A percentile compares a stretch with the other conserved stretches of the same genome.
These are phyloP conservation scores for Penicillium verhagenii DNA, from an alignment of 495 filamentous ascomycete genomes.

Conservation along the genomic window DNA sequence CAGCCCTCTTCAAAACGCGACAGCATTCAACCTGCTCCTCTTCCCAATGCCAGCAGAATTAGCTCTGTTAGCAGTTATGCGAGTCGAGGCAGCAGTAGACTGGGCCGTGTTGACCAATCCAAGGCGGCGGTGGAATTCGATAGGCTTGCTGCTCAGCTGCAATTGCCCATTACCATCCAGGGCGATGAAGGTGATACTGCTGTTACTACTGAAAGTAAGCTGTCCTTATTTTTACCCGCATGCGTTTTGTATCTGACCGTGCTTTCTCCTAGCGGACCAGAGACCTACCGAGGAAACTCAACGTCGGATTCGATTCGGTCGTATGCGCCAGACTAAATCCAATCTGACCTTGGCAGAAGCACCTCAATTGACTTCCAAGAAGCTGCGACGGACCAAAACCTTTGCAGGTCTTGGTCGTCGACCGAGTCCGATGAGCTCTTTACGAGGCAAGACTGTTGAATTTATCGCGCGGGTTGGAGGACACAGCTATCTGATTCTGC, in stretches of 20 bases:
- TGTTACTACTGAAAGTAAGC: conserved; percentile 10
- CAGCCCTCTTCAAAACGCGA: conserved; percentile 3
- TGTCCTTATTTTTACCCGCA: background rate
- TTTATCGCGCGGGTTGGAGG: conserved; percentile 72
- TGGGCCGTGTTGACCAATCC: conserved; percentile 19
- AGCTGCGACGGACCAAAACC: conserved; percentile 45
- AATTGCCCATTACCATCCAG: conserved; percentile 15
- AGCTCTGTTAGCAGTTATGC: conserved; percentile 11
- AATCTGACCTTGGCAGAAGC: conserved; percentile 31
- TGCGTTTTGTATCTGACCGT: background rate
- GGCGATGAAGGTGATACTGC: background rate
- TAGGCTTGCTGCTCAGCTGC: conserved; percentile 19
- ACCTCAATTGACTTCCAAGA: conserved; percentile 48
- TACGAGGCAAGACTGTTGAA: conserved; percentile 62
- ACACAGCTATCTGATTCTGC: conserved; percentile 65
- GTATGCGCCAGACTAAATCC: conserved; percentile 37
- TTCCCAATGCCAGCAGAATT: background rate
- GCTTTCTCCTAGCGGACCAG: background rate
- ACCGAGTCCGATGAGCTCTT: conserved; percentile 48
- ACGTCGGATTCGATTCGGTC: conserved; percentile 24
- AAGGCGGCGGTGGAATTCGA: conserved; percentile 31
- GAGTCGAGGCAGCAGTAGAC: conserved; percentile 15
- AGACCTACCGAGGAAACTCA: background rate
- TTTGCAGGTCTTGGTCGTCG: conserved; percentile 31
- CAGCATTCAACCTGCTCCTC: background rate